Conservation (phyloP, 2,329 filamentous ascomycete species). For the Arthrobotrys iridis region DNA sequence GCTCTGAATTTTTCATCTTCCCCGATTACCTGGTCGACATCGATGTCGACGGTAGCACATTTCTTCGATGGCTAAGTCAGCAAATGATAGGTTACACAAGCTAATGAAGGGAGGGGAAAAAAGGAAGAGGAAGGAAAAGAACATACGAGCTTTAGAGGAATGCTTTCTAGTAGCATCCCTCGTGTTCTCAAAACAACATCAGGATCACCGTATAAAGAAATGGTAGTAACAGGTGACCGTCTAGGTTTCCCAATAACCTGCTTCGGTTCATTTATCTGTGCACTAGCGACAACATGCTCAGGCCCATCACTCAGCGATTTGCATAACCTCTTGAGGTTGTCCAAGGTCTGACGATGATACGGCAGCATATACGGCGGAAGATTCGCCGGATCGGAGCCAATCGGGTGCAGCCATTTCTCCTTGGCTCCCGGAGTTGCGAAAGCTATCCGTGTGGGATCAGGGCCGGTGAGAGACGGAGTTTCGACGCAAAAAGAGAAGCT, state of each 20-base stretch:
- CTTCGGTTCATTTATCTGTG: slow-evolving; percentile 81
- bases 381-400: slow-evolving; percentile 79
- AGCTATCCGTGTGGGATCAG: slow-evolving; percentile 92
- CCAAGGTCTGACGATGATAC: slow-evolving; percentile 88
- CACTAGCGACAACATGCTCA: slow-evolving; percentile 79
- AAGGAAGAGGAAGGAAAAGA: background rate
- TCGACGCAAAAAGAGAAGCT: slow-evolving; percentile 98
- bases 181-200: slow-evolving; percentile 57
- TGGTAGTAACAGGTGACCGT: slow-evolving; percentile 63
- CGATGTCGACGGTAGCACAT: slow-evolving; percentile 91
- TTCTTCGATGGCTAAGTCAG: slow-evolving; percentile 68
- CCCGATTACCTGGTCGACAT: slow-evolving; percentile 88
- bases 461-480: slow-evolving; percentile 90
- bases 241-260: slow-evolving; percentile 59
- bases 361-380: slow-evolving; percentile 87
- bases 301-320: slow-evolving; percentile 77
- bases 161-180: slow-evolving; percentile 57
- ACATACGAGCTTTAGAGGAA: slow-evolving; percentile 58
- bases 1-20: slow-evolving; percentile 75
- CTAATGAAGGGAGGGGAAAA: background rate
- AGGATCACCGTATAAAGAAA: slow-evolving; percentile 58
- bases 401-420: slow-evolving; percentile 91
- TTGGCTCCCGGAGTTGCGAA: slow-evolving; percentile 89
- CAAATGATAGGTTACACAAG: slow-evolving; percentile 10
- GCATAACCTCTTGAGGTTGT: slow-evolving; percentile 80